These are phyloP conservation scores for Leccinum subspadiceum DNA, from an alignment of 1,284 basidiomycete species.

Conservation along the genomic window DNA sequence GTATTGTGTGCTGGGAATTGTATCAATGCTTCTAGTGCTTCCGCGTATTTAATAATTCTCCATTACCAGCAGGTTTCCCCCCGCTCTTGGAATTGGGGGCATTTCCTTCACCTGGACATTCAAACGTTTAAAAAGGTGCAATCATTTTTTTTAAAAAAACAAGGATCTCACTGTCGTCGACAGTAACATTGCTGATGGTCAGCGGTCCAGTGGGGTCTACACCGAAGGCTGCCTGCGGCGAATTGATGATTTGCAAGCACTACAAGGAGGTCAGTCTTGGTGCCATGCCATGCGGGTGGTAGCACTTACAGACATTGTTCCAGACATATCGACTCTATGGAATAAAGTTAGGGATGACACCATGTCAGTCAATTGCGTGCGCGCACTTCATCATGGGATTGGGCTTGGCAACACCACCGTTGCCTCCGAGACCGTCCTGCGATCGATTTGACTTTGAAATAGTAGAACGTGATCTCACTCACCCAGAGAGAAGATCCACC, in stretches of 20 bases:
- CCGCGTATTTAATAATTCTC: too few species aligned
- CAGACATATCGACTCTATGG: constrained; percentile 26
- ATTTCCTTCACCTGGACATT: constrained; percentile 38
- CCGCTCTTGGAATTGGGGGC: constrained; percentile 22
- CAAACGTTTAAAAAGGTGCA: not conserved
- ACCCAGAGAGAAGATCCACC: constrained; percentile 45
- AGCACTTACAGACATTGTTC: constrained; percentile 21
- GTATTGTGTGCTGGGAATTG: constrained; percentile 45
- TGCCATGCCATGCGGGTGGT: not conserved
- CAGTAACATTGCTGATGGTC: constrained; percentile 35
- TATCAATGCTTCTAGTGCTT: not conserved
- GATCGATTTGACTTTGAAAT: not conserved
- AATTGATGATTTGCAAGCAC: constrained; percentile 46
- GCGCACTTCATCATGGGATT: constrained; percentile 49
- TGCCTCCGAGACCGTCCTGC: constrained; percentile 45
- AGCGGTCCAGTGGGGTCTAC: constrained; percentile 34
- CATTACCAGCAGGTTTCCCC: constrained; percentile 25
- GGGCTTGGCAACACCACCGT: constrained; percentile 41
- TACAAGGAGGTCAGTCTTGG: constrained; percentile 3
- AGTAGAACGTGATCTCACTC: not conserved
- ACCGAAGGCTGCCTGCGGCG: constrained; percentile 40
- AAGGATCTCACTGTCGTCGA: constrained; percentile 41
- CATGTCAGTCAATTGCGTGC: not conserved
- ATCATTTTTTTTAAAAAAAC: not conserved
- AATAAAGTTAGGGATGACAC: not conserved